Evolutionary conservation across 2,329 filamentous ascomycete species (phyloP).

Genomic region (Plectosphaerella sp.): DNA sequence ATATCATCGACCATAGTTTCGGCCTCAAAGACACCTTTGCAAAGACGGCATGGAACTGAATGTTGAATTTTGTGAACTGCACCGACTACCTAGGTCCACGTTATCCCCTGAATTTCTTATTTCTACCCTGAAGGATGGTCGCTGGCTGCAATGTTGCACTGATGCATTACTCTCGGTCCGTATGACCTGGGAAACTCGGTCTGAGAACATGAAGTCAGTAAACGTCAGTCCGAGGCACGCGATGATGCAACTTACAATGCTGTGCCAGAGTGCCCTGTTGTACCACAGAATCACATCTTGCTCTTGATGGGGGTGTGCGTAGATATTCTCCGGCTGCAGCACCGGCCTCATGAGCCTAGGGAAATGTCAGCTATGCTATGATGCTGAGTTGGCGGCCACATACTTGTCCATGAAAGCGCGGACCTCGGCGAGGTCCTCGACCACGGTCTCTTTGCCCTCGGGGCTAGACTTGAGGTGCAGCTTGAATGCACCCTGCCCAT

Average conservation of each 20-base stretch:
- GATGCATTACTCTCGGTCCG: constrained; percentile 31
- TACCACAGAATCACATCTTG: constrained; percentile 40
- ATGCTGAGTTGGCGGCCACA: constrained; percentile 20
- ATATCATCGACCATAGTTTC: too few species aligned
- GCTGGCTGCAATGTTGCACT: constrained; percentile 25
- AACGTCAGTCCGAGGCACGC: constrained; percentile 27
- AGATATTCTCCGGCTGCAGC: constrained; percentile 35
- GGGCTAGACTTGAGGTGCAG: constrained; percentile 29
- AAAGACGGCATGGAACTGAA: too few species aligned
- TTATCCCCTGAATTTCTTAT: too few species aligned
- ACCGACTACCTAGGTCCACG: too few species aligned
- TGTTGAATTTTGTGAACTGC: too few species aligned
- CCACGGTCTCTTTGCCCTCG: constrained; percentile 24
- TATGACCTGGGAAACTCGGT: constrained; percentile 30
- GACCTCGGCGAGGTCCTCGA: constrained; percentile 33
- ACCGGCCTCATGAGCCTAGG: constrained; percentile 29
- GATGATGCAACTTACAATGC: constrained; percentile 25
- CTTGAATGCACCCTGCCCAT: constrained; percentile 32
- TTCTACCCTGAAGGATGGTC: constrained; percentile 13
- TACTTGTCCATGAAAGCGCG: constrained; percentile 28
- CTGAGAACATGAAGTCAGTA: constrained; percentile 30
- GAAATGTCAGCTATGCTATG: constrained; percentile 6
- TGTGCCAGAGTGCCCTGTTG: constrained; percentile 33
- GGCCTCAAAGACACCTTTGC: too few species aligned
- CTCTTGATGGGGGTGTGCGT: constrained; percentile 31